Base-by-base conservation (phyloP, 345 rosid genomes). In the Clarkia xantiana region DNA sequence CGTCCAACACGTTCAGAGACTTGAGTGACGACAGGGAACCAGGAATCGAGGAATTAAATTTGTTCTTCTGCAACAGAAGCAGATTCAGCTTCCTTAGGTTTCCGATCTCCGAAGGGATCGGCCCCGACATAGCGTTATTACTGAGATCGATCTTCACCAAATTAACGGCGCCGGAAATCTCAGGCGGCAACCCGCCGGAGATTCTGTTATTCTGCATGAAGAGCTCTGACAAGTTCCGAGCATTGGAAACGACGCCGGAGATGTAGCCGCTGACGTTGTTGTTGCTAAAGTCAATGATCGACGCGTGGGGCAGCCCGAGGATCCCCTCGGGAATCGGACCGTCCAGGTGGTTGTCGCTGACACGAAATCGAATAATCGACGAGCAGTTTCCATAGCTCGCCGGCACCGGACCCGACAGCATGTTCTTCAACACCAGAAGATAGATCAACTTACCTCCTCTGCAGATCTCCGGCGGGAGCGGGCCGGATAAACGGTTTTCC, bases 111-210 rank as follows among this genome's bases (percentile, higher is more conserved):
- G 25, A 22, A 2, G 25, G 25, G 5, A 22, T 22, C 5, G 25
- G 25, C 45, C 95, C 97, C 52, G 78, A 71, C 39, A 90, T 44
- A 12, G 70, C 58, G 61, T 90, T 90, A 63, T 72, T 74, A 58
- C 95, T 82, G 56, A 90, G 78, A 67, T 90, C 95, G 67, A 90
- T 72, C 77, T 90, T 90, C 40, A 90, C 94, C 54, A 90, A 76
- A 62, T 75, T 82, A 54, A 62, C 57, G 22, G 86, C 88, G 16
- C 67, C 62, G 39, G 84, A 79, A 51, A 90, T 82, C 54, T 79
- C 76, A 19, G 68, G 70, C 53, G 95, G 95, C 23, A 85, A 9
- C 56, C 63, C 59, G 36, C 95, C 88, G 9, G 95, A 79, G 44
- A 90, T 61, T 63, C 52, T 68, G 53, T 90, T 90, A 53, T 64